Base-by-base conservation (phyloP, 331 rosid species). In the Telfairia occidentalis region DNA sequence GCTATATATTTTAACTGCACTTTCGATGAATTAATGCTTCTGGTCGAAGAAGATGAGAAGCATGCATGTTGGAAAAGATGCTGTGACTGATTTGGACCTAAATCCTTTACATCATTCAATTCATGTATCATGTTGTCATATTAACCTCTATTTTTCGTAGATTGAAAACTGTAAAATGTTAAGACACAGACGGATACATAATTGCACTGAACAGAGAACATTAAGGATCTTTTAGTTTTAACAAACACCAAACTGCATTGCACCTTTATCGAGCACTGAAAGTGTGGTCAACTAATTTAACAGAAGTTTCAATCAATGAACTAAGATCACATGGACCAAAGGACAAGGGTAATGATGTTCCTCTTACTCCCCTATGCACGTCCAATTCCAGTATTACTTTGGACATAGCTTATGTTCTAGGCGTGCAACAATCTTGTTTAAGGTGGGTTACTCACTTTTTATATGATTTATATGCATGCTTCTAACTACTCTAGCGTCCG, bases 401-500 rank as follows among this genome's bases (percentile, higher is more conserved):
- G 23, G 73, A 1, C 11, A 23, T 42, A 24, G 73, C 73, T 23
- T 49, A 38, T 67, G 34, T 26, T 67, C 54, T 13, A 12, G n/a
- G 74, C 1, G 11, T 67, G 38, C 35, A n/a, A 9, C 57, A 48
- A 19, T 50, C 24, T 50, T 2, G 26, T 50, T 8, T 16, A 50
- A 50, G 18, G 57, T 48, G 45, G 73, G 13, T 15, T 69, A 12
- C 34, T 42, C 37, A 24, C 74, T 13, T 69, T 69, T 24, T 54
- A 42, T 65, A 65, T 11, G 73, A 11, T 69, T 69, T 43, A 69
- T 15, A 5, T 24, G 74, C 55, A 69, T 69, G 53, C 38, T 69
- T 69, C 54, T 69, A 11, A 12, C 13, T 28, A 43, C 24, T 50
- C 9, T 15, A 32, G 28, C 30, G 46, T 63, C 7, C 16, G 16